Evolutionary conservation across 176 grass and related monocot species (phyloP).

Genomic region (Aechmea fasciata): DNA sequence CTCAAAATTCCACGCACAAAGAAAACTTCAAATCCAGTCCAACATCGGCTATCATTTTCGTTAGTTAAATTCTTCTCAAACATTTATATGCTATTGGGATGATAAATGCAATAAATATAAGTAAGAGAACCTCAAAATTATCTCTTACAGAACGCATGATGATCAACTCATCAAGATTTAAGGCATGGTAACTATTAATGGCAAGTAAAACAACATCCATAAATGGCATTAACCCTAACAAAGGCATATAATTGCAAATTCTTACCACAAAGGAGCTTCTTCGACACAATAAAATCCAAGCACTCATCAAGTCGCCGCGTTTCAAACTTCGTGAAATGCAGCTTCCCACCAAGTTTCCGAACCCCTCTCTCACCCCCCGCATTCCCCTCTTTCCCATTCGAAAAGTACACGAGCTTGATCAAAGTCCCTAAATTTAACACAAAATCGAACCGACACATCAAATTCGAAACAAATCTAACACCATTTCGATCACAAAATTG

Average conservation of each 20-base stretch:
- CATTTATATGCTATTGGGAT: too few species aligned
- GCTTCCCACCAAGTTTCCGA: slow-evolving; percentile 32
- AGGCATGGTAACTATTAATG: too few species aligned
- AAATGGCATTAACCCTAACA: too few species aligned
- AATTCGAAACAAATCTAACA: neutral
- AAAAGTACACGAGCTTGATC: slow-evolving; percentile 88
- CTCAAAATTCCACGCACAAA: too few species aligned
- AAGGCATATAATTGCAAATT: slow-evolving; percentile 27
- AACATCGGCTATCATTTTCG: too few species aligned
- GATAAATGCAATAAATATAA: too few species aligned
- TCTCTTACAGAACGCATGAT: too few species aligned
- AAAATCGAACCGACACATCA: neutral
- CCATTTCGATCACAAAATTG: neutral
- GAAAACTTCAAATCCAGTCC: too few species aligned
- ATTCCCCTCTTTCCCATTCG: slow-evolving; percentile 26
- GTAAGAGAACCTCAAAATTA: too few species aligned
- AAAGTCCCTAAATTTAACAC: slow-evolving; percentile 46
- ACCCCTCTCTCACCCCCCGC: slow-evolving; percentile 15
- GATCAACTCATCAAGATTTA: too few species aligned
- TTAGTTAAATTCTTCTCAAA: too few species aligned
- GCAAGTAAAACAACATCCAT: too few species aligned
- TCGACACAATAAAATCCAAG: slow-evolving; percentile 43
- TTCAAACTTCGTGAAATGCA: slow-evolving; percentile 83
- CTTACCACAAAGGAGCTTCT: slow-evolving; percentile 38
- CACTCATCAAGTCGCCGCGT: slow-evolving; percentile 66